Base-by-base conservation (phyloP, 805 yeast species). In the Myxozyma mucilagina region DNA sequence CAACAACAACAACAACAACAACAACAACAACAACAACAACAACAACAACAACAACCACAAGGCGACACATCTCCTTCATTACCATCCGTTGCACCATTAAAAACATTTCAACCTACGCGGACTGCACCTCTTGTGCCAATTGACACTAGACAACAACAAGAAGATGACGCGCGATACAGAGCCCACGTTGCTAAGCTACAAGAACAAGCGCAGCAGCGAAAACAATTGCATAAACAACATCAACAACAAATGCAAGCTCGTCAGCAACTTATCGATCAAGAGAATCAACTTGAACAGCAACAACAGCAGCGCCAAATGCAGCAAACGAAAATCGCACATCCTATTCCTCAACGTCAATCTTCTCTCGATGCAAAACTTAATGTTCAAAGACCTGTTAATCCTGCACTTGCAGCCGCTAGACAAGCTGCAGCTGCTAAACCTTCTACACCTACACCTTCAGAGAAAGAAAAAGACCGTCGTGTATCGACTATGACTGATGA, bases 401-500 rank as follows among this genome's bases (percentile, higher is more conserved):
- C 44, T 3, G 60, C 60, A 5, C 6, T 68, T 59, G 56, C 66
- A 52, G 60, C 71, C 59, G 57, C 69, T 59, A 41, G 68, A 57
- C 47, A 64, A 48, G 48, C 57, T 11, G 41, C 65, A 39, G 62
- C 68, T 47, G 69, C 63, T 47, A 57, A 54, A 29, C 58, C 63
- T 58, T 43, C 65, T 43, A 43, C 35, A 20, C 47, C 53, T 6
- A 31, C 61, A n/a, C n/a, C n/a, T n/a, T n/a, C n/a, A 9, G 38
- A 44, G 24, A 24, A 36, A 1, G 53, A 43, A 18, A 56, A 53
- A 13, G 69, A 53, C 48, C 34, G 53, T 35, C 61, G 67, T 57
- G 44, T 69, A 34, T 67, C 87, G 87, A 72, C 86, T 81, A 67
- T 83, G 65, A 82, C 83, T 69, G 90, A 89, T 67, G 84, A 81